These are phyloP conservation scores for Paramyrothecium roridum DNA, from an alignment of 2,329 filamentous ascomycete species.

Conservation along the genomic window DNA sequence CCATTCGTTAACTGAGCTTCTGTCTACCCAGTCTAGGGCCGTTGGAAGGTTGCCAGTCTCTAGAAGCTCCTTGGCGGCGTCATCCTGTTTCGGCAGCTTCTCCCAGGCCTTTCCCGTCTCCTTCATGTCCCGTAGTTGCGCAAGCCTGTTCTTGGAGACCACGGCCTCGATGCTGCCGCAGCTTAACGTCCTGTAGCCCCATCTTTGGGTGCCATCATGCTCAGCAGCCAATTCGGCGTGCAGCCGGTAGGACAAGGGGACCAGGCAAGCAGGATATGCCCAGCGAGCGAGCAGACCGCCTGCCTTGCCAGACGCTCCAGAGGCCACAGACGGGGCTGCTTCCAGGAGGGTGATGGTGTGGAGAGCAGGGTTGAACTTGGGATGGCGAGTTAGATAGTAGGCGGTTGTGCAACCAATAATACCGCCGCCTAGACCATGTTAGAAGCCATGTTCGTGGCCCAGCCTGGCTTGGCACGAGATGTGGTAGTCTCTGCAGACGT, in stretches of 20 bases:
- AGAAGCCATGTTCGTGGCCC: not conserved
- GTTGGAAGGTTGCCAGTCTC: conserved; percentile 63
- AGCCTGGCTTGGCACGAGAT: not conserved
- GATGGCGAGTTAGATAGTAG: conserved; percentile 86
- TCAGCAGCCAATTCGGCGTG: conserved; percentile 83
- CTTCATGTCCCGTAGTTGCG: conserved; percentile 20
- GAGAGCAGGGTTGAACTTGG: conserved; percentile 68
- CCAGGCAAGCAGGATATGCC: conserved; percentile 84
- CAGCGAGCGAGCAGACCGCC: conserved; percentile 86
- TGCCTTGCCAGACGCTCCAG: conserved; percentile 93
- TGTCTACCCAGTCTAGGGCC: conserved; percentile 82
- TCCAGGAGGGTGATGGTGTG: conserved; percentile 86
- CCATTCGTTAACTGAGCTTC: conserved; percentile 65
- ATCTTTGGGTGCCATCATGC: conserved; percentile 72
- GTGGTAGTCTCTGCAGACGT: conserved; percentile 15
- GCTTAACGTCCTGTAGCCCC: conserved; percentile 81
- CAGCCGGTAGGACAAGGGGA: conserved; percentile 79
- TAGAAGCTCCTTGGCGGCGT: conserved; percentile 41
- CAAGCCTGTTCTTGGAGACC: conserved; percentile 30
- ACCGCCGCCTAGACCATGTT: conserved; percentile 64
- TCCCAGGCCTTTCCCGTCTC: conserved; percentile 49
- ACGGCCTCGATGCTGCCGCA: conserved; percentile 59
- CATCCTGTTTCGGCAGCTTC: conserved; percentile 59
- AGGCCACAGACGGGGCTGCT: conserved; percentile 75
- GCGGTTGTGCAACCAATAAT: conserved; percentile 91